A percentile compares a stretch with the other conserved stretches of the same genome.
Evolutionary conservation across 1,284 basidiomycete genomes (phyloP).

Genomic region (Ceratobasidium sp.): DNA sequence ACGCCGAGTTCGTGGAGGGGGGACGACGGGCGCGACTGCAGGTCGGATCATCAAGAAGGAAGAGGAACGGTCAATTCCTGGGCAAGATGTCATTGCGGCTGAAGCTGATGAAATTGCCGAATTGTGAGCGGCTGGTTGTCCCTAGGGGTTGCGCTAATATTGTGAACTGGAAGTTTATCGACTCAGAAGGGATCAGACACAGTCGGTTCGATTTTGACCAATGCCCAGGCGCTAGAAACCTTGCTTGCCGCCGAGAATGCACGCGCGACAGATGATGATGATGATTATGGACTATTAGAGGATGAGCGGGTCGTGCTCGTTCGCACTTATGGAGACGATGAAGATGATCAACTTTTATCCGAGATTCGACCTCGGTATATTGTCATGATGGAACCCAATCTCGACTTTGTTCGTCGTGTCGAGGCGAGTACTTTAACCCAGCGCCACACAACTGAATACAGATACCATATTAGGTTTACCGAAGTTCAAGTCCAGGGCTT

Average conservation of each 20-base stretch:
- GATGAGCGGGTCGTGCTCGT: constrained; percentile 86
- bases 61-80: constrained; percentile 47
- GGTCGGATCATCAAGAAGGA: constrained; percentile 43
- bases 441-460: background rate
- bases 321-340: constrained; percentile 88
- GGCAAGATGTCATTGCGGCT: constrained; percentile 54
- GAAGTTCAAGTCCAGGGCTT: constrained; percentile 78
- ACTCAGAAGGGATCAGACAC: constrained; percentile 35
- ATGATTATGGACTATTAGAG: constrained; percentile 80
- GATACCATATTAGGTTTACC: constrained; percentile 75
- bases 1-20: constrained; percentile 70
- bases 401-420: constrained; percentile 89
- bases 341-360: constrained; percentile 86
- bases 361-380: constrained; percentile 92
- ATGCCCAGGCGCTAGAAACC: constrained; percentile 35
- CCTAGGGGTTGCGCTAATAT: background rate
- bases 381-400: constrained; percentile 94
- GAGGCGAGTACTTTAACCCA: constrained; percentile 65
- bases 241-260: constrained; percentile 15
- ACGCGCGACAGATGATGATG: constrained; percentile 64
- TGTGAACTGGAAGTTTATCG: constrained; percentile 18
- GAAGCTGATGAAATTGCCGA: constrained; percentile 64
- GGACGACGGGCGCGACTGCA: constrained; percentile 49
- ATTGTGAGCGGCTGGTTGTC: constrained; percentile 57
- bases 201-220: constrained; percentile 27